Percentiles rank a stretch among this genome's conserved stretches.
phyloP scores from a whole-genome alignment of 129 eudicot species.

The Artemisia annua region DNA sequence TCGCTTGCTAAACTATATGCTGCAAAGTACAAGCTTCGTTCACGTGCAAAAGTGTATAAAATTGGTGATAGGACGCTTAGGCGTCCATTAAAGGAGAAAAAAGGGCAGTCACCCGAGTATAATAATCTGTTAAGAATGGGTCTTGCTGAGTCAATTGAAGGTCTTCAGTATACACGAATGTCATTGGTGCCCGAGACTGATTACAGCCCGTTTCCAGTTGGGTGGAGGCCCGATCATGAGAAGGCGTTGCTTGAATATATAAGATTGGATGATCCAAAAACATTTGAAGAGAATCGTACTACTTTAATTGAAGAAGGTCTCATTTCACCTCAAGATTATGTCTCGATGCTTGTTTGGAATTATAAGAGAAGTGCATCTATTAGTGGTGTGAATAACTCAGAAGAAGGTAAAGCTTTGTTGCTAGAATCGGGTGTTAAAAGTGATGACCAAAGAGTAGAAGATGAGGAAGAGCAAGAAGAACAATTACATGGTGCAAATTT shows the following conservation, averaged over 20 bases:
- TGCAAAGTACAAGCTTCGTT: slow-evolving; percentile 89
- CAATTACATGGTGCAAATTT: slow-evolving; percentile 27
- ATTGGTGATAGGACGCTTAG: slow-evolving; percentile 74
- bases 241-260: slow-evolving; percentile 76
- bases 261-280: slow-evolving; percentile 64
- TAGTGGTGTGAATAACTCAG: slow-evolving; percentile 33
- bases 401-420: slow-evolving; percentile 38
- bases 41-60: slow-evolving; percentile 92
- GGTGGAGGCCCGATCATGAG: slow-evolving; percentile 95
- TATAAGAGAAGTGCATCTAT: slow-evolving; percentile 66
- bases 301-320: slow-evolving; percentile 69
- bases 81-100: slow-evolving; percentile 74
- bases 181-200: slow-evolving; percentile 85
- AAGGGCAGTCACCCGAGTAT: slow-evolving; percentile 76
- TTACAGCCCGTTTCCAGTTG: slow-evolving; percentile 76
- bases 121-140: slow-evolving; percentile 85
- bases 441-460: slow-evolving; percentile 26
- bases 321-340: slow-evolving; percentile 75
- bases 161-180: slow-evolving; percentile 86
- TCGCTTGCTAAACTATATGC: slow-evolving; percentile 97
- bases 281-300: slow-evolving; percentile 53
- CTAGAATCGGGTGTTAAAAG: slow-evolving; percentile 28
- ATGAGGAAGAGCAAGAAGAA: slow-evolving; percentile 46
- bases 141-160: slow-evolving; percentile 84
- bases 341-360: slow-evolving; percentile 89